Percentiles rank a stretch among this genome's conserved stretches.
Conservation (phyloP, 306 rosid species). For the Amphicarpaea edgeworthii region DNA sequence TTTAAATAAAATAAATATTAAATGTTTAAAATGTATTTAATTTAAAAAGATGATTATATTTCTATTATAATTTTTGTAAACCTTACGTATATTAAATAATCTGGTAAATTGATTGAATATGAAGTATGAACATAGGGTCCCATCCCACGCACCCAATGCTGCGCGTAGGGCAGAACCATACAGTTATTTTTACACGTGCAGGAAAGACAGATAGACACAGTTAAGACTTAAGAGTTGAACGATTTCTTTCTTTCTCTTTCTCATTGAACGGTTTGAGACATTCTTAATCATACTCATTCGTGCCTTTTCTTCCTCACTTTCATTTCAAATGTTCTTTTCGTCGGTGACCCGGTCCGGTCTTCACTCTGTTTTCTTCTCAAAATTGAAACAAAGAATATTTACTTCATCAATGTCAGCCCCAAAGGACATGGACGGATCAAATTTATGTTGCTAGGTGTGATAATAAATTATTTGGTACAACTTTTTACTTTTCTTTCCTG, state of each 20-base stretch:
- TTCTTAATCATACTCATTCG: neutral
- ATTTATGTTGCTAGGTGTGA: slow-evolving; percentile 37
- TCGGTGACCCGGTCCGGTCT: neutral
- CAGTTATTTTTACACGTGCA: slow-evolving; percentile 8
- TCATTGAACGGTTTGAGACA: neutral
- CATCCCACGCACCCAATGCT: neutral
- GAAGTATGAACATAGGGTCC: neutral
- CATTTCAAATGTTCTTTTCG: slow-evolving; percentile 4
- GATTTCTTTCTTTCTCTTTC: neutral
- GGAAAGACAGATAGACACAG: neutral
- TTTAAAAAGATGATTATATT: no score
- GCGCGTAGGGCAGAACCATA: neutral
- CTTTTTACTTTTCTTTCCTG: neutral
- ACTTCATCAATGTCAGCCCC: neutral
- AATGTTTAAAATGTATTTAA: no score
- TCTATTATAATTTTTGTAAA: no score
- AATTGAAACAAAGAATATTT: neutral
- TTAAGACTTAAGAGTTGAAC: neutral
- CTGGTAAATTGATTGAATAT: no score
- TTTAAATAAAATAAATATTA: no score
- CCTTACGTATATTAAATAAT: no score
- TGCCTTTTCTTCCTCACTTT: neutral
- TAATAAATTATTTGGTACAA: slow-evolving; percentile 32
- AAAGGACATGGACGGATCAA: no score
- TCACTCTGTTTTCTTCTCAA: neutral